A percentile compares a stretch with the other conserved stretches of the same genome.
Conservation (phyloP, 371 early-diverging fungal species). For the Actinomortierella ambigua region DNA sequence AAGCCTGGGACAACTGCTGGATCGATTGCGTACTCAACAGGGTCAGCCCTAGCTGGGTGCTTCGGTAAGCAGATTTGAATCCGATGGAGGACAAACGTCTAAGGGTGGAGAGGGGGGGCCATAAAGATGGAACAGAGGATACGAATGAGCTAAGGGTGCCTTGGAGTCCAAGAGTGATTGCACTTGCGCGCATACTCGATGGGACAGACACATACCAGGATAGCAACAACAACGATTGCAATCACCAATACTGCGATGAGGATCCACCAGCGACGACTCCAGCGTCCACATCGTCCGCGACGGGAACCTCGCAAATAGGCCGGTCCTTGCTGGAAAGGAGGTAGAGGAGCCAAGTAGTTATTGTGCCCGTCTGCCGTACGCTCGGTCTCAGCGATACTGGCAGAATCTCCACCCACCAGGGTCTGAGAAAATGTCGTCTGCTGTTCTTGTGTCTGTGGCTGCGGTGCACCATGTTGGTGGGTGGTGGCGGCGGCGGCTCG, state of each 20-base stretch:
- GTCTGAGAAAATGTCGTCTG: constrained; percentile 10
- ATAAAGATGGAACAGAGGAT: not conserved
- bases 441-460: constrained; percentile 8
- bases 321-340: constrained; percentile 40
- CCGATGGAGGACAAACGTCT: constrained; percentile 22
- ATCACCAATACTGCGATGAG: constrained; percentile 11
- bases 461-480: no score
- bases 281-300: constrained; percentile 30
- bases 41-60: constrained; percentile 18
- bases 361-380: constrained; percentile 25
- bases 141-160: not conserved
- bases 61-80: constrained; percentile 16
- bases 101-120: not conserved
- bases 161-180: not conserved
- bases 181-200: no score
- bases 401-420: constrained; percentile 8
- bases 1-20: constrained; percentile 17
- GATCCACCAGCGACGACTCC: constrained; percentile 43
- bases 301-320: constrained; percentile 32
- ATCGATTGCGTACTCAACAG: constrained; percentile 25
- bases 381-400: constrained; percentile 19
- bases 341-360: constrained; percentile 34
- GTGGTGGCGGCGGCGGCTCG: no score
- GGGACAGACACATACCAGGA: no score
- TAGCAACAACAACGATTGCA: constrained; percentile 8